Base-by-base conservation (phyloP, 495 filamentous ascomycete genomes). In the Hyphodiscus hymeniophilus region DNA sequence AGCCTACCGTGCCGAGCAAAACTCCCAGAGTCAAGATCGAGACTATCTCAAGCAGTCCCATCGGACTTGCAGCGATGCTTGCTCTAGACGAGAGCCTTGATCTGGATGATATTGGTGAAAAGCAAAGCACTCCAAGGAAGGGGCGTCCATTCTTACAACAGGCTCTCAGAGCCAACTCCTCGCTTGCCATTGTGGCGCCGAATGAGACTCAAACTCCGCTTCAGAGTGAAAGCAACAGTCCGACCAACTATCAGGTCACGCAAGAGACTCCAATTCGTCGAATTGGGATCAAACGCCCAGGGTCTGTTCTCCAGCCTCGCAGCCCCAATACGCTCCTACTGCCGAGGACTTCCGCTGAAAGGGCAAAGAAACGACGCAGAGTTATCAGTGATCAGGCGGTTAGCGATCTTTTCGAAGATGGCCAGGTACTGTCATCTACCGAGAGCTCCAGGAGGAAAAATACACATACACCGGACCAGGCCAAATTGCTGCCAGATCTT, bases 41-140 rank as follows among this genome's bases (percentile, higher is more conserved):
- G 52, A 64, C 60, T 4, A 61, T 67, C 26, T 63, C 60, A 0
- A 63, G 68, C 3, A 58, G 69, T 36, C 63, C 60, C 10, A 51
- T 51, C 18, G 63, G 60, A 47, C 47, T 50, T 15, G 47, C 50
- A 13, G 41, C 35, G 10, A 24, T 62, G 3, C 32, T 24, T 10
- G 38, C 42, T 16, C 66, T 74, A 43, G 51, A 61, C 17, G 67
- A 76, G 52, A 89, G 82, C 45, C 73, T 88, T 26, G 87, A 92
- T 61, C 69, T 91, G 10, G 86, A 92, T 63, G 79, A 83, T 42
- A 74, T 84, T 40, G 79, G 77, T 18, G 61, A 66, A 39, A 70
- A 63, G 45, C 69, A 85, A 23, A 68, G 69, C 11, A 91, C 87
- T 0, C 87, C 87, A 10, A 74, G 69, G 51, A 84, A 80, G 51